Evolutionary conservation across 129 eudicot species (phyloP).

Genomic region (Tagetes erecta): DNA sequence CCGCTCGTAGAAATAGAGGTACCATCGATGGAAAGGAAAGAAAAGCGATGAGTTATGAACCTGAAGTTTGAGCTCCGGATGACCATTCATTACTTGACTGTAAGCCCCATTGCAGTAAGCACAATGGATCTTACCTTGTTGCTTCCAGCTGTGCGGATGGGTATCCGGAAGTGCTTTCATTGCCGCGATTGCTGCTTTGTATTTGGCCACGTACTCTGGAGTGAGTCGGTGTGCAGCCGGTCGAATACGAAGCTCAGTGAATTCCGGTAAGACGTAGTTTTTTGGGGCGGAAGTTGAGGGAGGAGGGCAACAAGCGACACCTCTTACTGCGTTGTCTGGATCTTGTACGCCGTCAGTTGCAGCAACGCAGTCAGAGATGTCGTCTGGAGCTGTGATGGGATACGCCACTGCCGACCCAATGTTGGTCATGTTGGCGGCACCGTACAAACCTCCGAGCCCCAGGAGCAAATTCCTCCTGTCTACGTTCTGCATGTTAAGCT

Average conservation of each 20-base stretch:
- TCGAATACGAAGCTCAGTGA: neutral
- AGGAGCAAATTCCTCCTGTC: constrained; percentile 26
- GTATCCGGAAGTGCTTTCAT: constrained; percentile 44
- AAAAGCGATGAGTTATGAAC: constrained; percentile 55
- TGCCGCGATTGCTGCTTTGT: constrained; percentile 27
- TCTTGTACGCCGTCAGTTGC: neutral
- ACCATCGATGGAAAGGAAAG: constrained; percentile 53
- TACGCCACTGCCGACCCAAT: constrained; percentile 1
- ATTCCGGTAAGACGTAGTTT: constrained; percentile 8
- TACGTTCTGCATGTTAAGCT: neutral
- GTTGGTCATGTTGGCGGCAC: constrained; percentile 15
- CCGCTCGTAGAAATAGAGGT: constrained; percentile 47
- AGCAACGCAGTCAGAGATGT: constrained; percentile 2
- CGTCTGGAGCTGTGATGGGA: constrained; percentile 18
- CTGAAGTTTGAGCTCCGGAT: constrained; percentile 40
- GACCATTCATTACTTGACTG: constrained; percentile 41
- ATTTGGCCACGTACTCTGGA: constrained; percentile 30
- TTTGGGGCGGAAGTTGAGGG: neutral
- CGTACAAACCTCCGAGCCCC: constrained; percentile 26
- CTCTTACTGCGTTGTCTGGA: neutral
- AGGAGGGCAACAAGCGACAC: constrained; percentile 36
- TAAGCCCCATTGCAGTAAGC: constrained; percentile 55
- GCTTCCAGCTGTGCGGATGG: constrained; percentile 51
- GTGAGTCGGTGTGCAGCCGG: constrained; percentile 14
- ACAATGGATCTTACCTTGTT: constrained; percentile 58